Evolutionary conservation across 768 basidiomycete genomes (phyloP).

Genomic region (Suillus subluteus): DNA sequence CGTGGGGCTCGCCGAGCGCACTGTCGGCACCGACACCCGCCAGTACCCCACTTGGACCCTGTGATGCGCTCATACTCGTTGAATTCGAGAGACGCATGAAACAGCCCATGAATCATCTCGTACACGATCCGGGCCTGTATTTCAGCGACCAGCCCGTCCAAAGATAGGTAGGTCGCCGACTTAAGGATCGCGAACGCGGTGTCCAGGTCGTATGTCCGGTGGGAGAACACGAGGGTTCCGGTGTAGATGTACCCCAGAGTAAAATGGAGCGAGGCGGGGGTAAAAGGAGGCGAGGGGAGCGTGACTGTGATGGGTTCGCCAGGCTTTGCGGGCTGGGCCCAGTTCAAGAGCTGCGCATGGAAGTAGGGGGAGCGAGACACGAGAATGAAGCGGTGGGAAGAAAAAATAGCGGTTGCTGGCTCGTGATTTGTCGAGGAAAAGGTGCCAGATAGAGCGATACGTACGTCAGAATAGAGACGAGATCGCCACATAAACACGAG

Average conservation of each 20-base stretch:
- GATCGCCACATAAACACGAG: slow-evolving; percentile 97
- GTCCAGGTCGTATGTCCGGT: slow-evolving; percentile 89
- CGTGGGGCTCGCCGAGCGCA: slow-evolving; percentile 82
- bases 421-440: slow-evolving; percentile 68
- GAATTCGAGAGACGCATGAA: slow-evolving; percentile 81
- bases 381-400: slow-evolving; percentile 92
- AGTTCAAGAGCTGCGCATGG: slow-evolving; percentile 73
- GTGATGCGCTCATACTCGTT: slow-evolving; percentile 78
- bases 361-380: slow-evolving; percentile 91
- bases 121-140: slow-evolving; percentile 81
- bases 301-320: slow-evolving; percentile 61
- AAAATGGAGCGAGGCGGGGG: slow-evolving; percentile 91
- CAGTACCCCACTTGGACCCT: slow-evolving; percentile 77
- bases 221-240: slow-evolving; percentile 91
- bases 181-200: slow-evolving; percentile 91
- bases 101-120: slow-evolving; percentile 91
- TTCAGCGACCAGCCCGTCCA: slow-evolving; percentile 76
- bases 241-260: slow-evolving; percentile 95
- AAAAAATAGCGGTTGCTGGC: slow-evolving; percentile 80
- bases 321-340: slow-evolving; percentile 42
- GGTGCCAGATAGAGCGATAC: slow-evolving; percentile 74
- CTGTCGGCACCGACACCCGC: slow-evolving; percentile 83
- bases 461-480: slow-evolving; percentile 90
- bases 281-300: slow-evolving; percentile 92
- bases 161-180: slow-evolving; percentile 77